Evolutionary conservation across 257 asterid species (phyloP).

Genomic region (Coffea canephora): DNA sequence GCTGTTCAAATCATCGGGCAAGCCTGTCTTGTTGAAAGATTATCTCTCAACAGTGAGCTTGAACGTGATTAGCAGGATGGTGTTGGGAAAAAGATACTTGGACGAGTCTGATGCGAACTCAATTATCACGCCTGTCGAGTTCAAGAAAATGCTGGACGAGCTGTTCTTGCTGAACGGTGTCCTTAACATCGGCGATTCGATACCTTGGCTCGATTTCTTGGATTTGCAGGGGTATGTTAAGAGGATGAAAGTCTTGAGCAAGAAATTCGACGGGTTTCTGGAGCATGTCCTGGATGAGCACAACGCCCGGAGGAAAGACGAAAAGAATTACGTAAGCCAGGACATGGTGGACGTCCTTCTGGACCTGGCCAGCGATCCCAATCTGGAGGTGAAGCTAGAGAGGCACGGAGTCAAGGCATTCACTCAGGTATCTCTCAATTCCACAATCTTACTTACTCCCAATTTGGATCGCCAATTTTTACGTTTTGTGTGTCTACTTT

Average conservation of each 20-base stretch:
- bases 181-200: slow-evolving; percentile 38
- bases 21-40: slow-evolving; percentile 30
- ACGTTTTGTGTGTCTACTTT: no score
- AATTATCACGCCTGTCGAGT: slow-evolving; percentile 33
- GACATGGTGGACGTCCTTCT: slow-evolving; percentile 51
- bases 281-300: slow-evolving; percentile 49
- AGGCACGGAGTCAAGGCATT: slow-evolving; percentile 53
- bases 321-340: slow-evolving; percentile 3
- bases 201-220: slow-evolving; percentile 45
- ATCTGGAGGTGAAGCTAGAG: slow-evolving; percentile 40
- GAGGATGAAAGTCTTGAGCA: slow-evolving; percentile 46
- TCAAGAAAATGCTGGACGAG: slow-evolving; percentile 48
- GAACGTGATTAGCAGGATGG: slow-evolving; percentile 49
- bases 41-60: slow-evolving; percentile 37
- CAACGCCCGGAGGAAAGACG: slow-evolving; percentile 13
- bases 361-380: slow-evolving; percentile 45
- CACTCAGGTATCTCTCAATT: slow-evolving; percentile 29
- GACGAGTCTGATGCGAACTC: slow-evolving; percentile 16
- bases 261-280: slow-evolving; percentile 47
- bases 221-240: slow-evolving; percentile 42
- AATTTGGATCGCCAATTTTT: no score
- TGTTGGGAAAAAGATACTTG: slow-evolving; percentile 40
- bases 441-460: no score
- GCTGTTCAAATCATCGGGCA: slow-evolving; percentile 24
- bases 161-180: slow-evolving; percentile 41